Evolutionary conservation across 306 rosid species (phyloP).

Genomic region (Mucuna pruriens): DNA sequence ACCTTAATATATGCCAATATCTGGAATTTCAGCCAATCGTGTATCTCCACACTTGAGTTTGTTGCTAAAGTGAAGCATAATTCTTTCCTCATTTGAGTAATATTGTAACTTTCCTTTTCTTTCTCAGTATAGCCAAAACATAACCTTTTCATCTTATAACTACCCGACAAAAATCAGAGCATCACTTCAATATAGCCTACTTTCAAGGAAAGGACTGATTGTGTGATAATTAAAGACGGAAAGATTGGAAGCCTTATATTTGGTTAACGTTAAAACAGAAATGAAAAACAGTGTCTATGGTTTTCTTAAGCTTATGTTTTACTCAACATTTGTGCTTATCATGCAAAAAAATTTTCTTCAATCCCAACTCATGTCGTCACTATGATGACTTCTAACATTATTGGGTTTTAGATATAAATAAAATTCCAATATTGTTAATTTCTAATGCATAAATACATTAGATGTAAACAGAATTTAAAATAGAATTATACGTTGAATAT

Average conservation of each 20-base stretch:
- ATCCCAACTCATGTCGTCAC: neutral
- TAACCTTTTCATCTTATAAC: neutral
- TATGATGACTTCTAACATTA: neutral
- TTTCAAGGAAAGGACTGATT: neutral
- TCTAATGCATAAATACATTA: neutral
- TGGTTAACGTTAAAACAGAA: neutral
- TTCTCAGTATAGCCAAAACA: neutral
- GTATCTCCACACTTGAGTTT: neutral
- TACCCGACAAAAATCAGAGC: neutral
- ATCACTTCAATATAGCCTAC: neutral
- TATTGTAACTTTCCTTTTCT: too few species aligned
- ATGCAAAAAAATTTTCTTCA: neutral
- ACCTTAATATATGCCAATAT: too few species aligned
- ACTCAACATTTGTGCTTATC: neutral
- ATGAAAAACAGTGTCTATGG: neutral
- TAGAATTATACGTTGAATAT: neutral
- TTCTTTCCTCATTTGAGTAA: neutral
- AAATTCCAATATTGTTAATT: neutral
- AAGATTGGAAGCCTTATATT: neutral
- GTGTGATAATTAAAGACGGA: neutral
- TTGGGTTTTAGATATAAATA: neutral
- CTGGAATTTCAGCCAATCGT: neutral
- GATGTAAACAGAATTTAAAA: neutral
- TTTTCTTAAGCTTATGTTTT: neutral
- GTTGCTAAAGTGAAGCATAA: constrained; percentile 21